Evolutionary conservation across 1,139 yeast genomes (phyloP), one percentile per base, ranked within the genome.

Genomic region (Taphrina wiesneri): DNA sequence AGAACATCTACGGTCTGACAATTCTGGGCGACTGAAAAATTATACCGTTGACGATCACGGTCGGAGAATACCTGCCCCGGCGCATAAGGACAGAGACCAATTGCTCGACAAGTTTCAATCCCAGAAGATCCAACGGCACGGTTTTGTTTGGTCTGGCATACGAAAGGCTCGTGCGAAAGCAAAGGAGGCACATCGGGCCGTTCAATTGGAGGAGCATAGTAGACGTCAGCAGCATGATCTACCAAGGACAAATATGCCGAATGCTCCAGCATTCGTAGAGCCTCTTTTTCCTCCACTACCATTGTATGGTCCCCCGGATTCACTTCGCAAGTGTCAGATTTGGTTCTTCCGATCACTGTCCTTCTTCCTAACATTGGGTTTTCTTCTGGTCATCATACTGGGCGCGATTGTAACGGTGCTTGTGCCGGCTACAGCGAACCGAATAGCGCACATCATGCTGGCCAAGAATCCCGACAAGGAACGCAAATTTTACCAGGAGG

Each of bases 401-500:
- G 62, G 62, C 1, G 53, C 62, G 15, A 17, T 45, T 13, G 26
- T 56, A 6, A 56, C 62, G 19, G 41, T 25, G 6, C 53, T 32
- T 15, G 36, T 56, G 45, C 62, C 62, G 9, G 19, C 7, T 11
- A 7, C 19, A 7, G 5, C 32, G 2, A 19, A 34, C n/a, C 47
- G 56, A 11, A 5, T 49, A 2, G 9, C 13, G 13, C 36, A 47
- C 11, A n/a, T 15, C n/a, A 34, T 49, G 25, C 15, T 39, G 23
- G 21, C 17, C 25, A 46, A 32, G 19, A 39, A 47, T 36, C 64
- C 64, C 15, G 64, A 59, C 39, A 23, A 30, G 23, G 39, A 43
- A 6, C 67, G 70, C n/a, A 69, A 68, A 21, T 68, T 69, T 45
- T 32, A 28, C 6, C 19, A 46, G n/a, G 49, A 54, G 19, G 72